Percentiles rank a stretch among this genome's conserved stretches.
phyloP scores from a whole-genome alignment of 1,284 basidiomycete species.

The Ceratobasidium sp. region DNA sequence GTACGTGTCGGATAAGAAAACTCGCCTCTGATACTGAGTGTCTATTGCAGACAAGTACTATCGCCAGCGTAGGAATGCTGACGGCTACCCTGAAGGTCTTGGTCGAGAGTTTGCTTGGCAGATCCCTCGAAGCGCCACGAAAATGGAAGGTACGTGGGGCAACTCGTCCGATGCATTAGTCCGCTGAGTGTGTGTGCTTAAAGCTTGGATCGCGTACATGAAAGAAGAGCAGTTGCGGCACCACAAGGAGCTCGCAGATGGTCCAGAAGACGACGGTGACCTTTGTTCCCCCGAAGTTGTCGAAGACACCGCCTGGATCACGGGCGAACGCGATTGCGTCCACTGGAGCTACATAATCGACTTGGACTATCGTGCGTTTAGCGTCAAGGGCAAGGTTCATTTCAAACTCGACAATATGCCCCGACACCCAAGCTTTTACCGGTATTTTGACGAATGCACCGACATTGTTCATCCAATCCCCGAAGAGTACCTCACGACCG shows the following conservation, averaged over 20 bases:
- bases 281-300: background rate
- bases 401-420: constrained; percentile 32
- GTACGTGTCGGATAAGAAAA: background rate
- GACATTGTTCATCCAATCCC: background rate
- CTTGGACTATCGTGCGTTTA: constrained; percentile 36
- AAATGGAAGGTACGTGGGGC: background rate
- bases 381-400: constrained; percentile 22
- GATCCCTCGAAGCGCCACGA: background rate
- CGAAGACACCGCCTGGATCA: background rate
- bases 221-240: background rate
- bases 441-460: background rate
- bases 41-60: constrained; percentile 18
- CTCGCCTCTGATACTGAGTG: background rate
- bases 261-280: too few species aligned
- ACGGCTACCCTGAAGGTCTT: background rate
- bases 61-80: background rate
- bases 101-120: background rate
- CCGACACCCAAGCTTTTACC: background rate
- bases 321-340: background rate
- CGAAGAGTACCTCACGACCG: background rate
- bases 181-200: too few species aligned
- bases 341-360: constrained; percentile 31
- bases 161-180: too few species aligned
- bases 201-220: background rate
- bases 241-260: too few species aligned